Evolutionary conservation across 2,329 filamentous ascomycete genomes (phyloP).

Genomic region (Clarireedia paspali): DNA sequence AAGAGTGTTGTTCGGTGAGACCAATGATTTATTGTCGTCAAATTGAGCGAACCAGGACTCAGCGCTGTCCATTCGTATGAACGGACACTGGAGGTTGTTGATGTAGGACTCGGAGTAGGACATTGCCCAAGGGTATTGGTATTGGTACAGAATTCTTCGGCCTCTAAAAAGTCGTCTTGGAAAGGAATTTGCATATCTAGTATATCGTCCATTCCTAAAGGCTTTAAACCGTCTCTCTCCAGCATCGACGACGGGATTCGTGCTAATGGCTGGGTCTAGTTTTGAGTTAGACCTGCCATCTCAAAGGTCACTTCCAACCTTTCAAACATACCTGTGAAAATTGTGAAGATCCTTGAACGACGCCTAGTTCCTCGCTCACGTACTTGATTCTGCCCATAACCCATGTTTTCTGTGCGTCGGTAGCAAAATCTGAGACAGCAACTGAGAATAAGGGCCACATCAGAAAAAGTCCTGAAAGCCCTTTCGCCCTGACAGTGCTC

Average conservation of each 20-base stretch:
- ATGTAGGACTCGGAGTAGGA: constrained; percentile 2
- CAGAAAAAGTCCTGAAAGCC: constrained; percentile 18
- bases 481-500: constrained; percentile 11
- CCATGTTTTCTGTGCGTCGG: constrained; percentile 15
- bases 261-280: neutral
- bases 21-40: neutral
- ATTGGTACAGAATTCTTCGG: neutral
- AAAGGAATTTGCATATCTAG: neutral
- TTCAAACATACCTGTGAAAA: neutral
- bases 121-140: neutral
- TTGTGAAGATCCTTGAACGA: constrained; percentile 14
- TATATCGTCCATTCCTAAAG: neutral
- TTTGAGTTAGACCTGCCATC: neutral
- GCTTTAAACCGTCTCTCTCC: neutral
- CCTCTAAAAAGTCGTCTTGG: neutral
- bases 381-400: constrained; percentile 19
- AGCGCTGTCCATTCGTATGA: neutral
- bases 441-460: constrained; percentile 22
- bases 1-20: neutral
- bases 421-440: constrained; percentile 19
- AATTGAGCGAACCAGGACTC: neutral
- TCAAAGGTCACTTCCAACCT: neutral
- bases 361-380: constrained; percentile 18
- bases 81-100: neutral
- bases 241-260: constrained; percentile 3